Base-by-base conservation (phyloP, 306 rosid species). In the Ceratonia siliqua region DNA sequence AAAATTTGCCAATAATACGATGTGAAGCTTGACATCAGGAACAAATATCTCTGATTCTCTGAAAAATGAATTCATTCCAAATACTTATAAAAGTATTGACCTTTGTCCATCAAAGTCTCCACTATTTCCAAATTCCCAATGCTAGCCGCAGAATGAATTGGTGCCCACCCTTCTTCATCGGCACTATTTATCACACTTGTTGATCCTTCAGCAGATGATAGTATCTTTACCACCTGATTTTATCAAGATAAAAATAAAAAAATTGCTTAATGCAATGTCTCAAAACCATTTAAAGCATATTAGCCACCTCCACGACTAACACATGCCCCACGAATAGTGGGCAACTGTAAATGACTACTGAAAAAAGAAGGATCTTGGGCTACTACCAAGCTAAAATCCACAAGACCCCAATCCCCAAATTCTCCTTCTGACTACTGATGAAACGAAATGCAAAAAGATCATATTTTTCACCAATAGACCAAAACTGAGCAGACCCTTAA, bases 91-190 rank as follows among this genome's bases (percentile, higher is more conserved):
- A 39, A 32, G 39, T 46, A 49, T 14, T 53, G 22, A 89, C 98
- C 97, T 79, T 62, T 82, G 79, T 69, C 81, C 27, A 94, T 75
- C 76, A 94, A 81, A 53, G 76, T 59, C 56, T 91, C 89, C 20
- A 88, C 70, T 25, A 91, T 80, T 59, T 84, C 90, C 49, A 79
- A 70, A 62, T 62, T 83, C 74, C 98, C 96, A 75, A 86, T 87
- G 87, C 98, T 91, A 24, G 91, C 87, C 0, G 90, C 97, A n/a
- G 98, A 90, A 79, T 94, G 98, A 81, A 94, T 83, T 9, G 98
- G 96, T 0, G 87, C 87, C 98, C 97, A 94, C 14, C 98, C 97
- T 82, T 90, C 98, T 66, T 94, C 98, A 88, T 94, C 98, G 0
- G 54, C 78, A 68, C 86, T 76, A 65, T 91, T 91, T 12, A 94